Evolutionary conservation across 129 eudicot genomes (phyloP), one percentile per base, ranked within the genome.

Genomic region (Ambrosia trifida): DNA sequence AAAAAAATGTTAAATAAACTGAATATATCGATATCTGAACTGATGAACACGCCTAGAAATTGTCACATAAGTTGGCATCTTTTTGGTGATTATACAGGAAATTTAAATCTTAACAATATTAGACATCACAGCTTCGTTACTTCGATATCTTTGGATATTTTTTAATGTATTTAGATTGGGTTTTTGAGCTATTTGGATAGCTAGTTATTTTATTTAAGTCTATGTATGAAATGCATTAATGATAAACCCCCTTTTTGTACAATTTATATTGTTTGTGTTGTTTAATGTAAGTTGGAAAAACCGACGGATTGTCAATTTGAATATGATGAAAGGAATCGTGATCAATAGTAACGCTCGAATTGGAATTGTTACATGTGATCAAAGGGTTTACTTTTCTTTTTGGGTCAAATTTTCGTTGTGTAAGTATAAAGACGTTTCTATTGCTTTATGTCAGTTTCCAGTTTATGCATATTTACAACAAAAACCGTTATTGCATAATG

Each of bases 371-470:
- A 57, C n/a, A 19, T 38, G 40, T 35, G 41, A 47, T 67, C 11
- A 46, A 45, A 12, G 19, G 51, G 45, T 14, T 57, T 24, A 57
- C n/a, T n/a, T n/a, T 33, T 57, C 9, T 2, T 57, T 36, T 36
- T 36, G 1, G 41, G 41, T 36, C 7, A 36, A 36, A 4, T 4
- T 36, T 36, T 7, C 41, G 0, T 36, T 36, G 43, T 59, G 19
- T 13, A 61, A 47, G 36, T n/a, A 46, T 4, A 30, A 28, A 68
- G 11, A 68, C 49, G 46, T 49, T 61, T 33, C 30, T 33, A 33
- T 69, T 69, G 50, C 12, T 50, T 68, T 69, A 4, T 35, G 28
- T 69, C 12, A n/a, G 11, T 51, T 69, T 52, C 51, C 24, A 12
- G 60, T n/a, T 60, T 12, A 61, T 60, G 61, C 20, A 7, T 31